Base-by-base conservation (phyloP, 2,329 filamentous ascomycete species). In the Chaetoscypha palmicola region DNA sequence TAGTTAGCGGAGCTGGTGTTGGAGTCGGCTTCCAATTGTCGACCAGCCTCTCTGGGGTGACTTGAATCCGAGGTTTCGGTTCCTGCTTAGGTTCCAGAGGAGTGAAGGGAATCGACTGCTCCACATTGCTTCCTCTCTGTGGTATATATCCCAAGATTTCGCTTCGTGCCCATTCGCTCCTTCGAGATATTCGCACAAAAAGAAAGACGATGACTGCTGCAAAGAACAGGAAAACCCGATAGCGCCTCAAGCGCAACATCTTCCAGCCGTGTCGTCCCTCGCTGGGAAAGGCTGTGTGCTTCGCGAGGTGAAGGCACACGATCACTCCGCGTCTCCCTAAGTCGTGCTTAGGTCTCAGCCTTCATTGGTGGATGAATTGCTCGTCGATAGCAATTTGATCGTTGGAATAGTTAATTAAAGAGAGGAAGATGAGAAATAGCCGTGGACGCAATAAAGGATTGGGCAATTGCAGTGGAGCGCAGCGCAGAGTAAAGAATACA, bases 171-270 rank as follows among this genome's bases (percentile, higher is more conserved):
- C 64, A 66, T 23, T 51, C 51, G 22, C 68, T 66, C 50, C 66
- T 71, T 44, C 66, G 62, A 30, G 66, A 63, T 44, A 70, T 62
- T 47, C 72, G 72, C 57, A 74, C 74, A 40, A 78, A 62, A 41
- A 76, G 67, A 48, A 82, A 66, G 38, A 78, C 62, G 38, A 77
- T 62, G 45, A 80, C 60, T 49, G 74, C 62, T 3, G 45, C 45
- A 14, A 39, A 43, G 30, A 43, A 17, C 12, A 47, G 45, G 21
- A 81, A 79, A 45, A 79, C 67, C 47, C 80, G 74, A 57, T 81
- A 81, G 59, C 79, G 70, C 55, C 81, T 65, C 50, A 74, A 69
- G 40, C 80, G 75, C 46, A 76, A 62, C 72, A 83, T 79, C 55
- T 57, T 54, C n/a, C n/a, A n/a, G n/a, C n/a, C 8, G 8, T 23